Conservation (phyloP, 352 stramenopile species). For the Detonula confervacea region DNA sequence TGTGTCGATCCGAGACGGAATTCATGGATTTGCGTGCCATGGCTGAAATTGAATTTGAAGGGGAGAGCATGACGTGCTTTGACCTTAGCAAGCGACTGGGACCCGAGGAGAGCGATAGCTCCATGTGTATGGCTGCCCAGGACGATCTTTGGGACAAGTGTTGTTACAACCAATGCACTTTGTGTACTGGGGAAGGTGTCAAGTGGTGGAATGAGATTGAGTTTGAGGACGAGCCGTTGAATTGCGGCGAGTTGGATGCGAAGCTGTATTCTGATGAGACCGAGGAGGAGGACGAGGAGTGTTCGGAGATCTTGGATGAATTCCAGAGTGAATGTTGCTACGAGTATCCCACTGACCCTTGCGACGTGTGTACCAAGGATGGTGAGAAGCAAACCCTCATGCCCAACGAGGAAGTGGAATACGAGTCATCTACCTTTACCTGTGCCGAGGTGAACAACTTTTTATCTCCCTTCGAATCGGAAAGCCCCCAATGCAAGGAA, state of each 20-base stretch:
- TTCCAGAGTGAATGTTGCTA: constrained; percentile 56
- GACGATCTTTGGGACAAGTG: constrained; percentile 53
- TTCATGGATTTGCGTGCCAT: constrained; percentile 62
- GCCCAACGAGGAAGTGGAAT: constrained; percentile 58
- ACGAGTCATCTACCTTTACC: constrained; percentile 53
- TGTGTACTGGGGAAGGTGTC: constrained; percentile 58
- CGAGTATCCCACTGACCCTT: constrained; percentile 53
- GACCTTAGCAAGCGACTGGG: constrained; percentile 56
- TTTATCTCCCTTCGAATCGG: constrained; percentile 55
- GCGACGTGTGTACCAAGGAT: constrained; percentile 54
- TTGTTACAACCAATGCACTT: constrained; percentile 63
- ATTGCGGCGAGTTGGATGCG: constrained; percentile 59
- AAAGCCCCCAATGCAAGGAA: constrained; percentile 51
- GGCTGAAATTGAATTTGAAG: constrained; percentile 48
- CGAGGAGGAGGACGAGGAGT: constrained; percentile 41
- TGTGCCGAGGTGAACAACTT: constrained; percentile 70
- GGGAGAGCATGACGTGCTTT: constrained; percentile 53
- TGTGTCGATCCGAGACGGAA: constrained; percentile 62
- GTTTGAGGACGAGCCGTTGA: constrained; percentile 49
- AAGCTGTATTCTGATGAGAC: constrained; percentile 53
- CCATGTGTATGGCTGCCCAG: constrained; percentile 51
- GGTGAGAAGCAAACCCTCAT: constrained; percentile 54
- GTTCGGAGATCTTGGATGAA: constrained; percentile 37
- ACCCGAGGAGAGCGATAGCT: constrained; percentile 48
- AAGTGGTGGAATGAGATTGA: constrained; percentile 67